Conservation (phyloP, 805 yeast genomes). For the Saccharomycopsis malanga region DNA sequence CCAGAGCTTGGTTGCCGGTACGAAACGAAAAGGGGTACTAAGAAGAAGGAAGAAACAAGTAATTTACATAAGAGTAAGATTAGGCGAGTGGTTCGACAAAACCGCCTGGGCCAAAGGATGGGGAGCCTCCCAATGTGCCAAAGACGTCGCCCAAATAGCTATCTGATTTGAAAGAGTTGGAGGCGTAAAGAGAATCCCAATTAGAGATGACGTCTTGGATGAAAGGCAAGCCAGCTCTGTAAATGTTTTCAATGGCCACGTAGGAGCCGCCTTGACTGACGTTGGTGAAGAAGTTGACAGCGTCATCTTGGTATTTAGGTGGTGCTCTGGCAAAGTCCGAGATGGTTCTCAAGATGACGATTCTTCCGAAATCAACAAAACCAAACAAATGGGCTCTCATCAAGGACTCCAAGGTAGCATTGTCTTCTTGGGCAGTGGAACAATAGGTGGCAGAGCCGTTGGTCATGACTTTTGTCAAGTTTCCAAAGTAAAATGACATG, state of each 20-base stretch:
- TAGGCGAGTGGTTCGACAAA: background rate
- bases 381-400: slow-evolving; percentile 48
- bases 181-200: slow-evolving; percentile 35
- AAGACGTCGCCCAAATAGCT: slow-evolving; percentile 58
- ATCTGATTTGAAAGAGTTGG: slow-evolving; percentile 33
- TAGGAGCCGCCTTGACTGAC: slow-evolving; percentile 45
- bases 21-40: no score
- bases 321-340: slow-evolving; percentile 55
- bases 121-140: slow-evolving; percentile 44
- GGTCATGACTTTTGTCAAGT: slow-evolving; percentile 42
- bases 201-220: slow-evolving; percentile 44
- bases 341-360: slow-evolving; percentile 54
- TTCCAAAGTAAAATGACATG: slow-evolving; percentile 43
- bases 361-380: slow-evolving; percentile 49
- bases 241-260: slow-evolving; percentile 45
- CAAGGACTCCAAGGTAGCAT: slow-evolving; percentile 55
- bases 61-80: no score
- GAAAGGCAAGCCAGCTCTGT: slow-evolving; percentile 47
- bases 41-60: no score
- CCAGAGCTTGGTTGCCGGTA: no score
- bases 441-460: slow-evolving; percentile 56
- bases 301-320: slow-evolving; percentile 34
- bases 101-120: slow-evolving; percentile 29
- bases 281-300: slow-evolving; percentile 44
- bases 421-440: slow-evolving; percentile 61